phyloP scores from a whole-genome alignment of 345 rosid genomes.

The Anacardium occidentale region DNA sequence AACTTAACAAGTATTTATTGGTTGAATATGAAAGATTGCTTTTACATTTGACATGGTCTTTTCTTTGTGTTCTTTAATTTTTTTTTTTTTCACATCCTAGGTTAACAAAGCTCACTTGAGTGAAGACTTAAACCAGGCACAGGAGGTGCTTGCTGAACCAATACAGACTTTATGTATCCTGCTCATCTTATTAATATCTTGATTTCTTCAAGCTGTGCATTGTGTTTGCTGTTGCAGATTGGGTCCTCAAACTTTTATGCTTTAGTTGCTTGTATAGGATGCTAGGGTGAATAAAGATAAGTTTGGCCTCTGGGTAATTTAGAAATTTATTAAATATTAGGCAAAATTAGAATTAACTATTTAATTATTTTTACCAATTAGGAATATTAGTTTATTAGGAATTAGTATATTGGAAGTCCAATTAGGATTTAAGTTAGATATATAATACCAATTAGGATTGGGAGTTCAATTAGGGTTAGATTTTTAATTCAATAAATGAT shows the following conservation, averaged over 20 bases:
- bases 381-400: too few relatives aligned
- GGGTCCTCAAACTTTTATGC: background rate
- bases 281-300: background rate
- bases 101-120: constrained; percentile 73
- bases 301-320: too few relatives aligned
- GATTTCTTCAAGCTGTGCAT: background rate
- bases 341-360: too few relatives aligned
- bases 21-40: constrained; percentile 3
- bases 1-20: background rate
- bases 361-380: too few relatives aligned
- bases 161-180: constrained; percentile 72
- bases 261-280: background rate
- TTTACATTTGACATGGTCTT: background rate
- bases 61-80: background rate
- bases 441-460: too few relatives aligned
- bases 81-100: constrained; percentile 33
- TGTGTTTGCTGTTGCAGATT: background rate
- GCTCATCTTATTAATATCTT: background rate
- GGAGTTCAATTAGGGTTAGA: too few relatives aligned
- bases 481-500: too few relatives aligned
- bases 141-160: constrained; percentile 99
- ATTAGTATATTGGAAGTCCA: too few relatives aligned
- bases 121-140: constrained; percentile 76
- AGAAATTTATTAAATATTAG: too few relatives aligned
- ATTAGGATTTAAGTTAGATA: too few relatives aligned